A percentile compares a stretch with the other conserved stretches of the same genome.
These are phyloP conservation scores for Nannochloris sp. DNA, from an alignment of 139 green algal species.

Conservation along the genomic window DNA sequence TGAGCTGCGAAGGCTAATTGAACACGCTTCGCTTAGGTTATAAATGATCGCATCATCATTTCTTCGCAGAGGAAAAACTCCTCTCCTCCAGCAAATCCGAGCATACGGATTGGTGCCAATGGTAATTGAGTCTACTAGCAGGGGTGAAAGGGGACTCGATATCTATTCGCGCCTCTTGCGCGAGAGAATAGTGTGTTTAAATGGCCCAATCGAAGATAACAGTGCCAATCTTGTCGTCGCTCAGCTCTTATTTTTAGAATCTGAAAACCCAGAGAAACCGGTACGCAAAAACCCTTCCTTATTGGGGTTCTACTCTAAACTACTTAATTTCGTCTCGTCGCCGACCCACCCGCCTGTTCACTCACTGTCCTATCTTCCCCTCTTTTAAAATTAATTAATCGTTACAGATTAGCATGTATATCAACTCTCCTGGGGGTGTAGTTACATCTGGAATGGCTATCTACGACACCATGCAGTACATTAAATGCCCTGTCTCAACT, in stretches of 20 bases:
- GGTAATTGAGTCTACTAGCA: constrained; percentile 49
- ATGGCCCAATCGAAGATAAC: constrained; percentile 72
- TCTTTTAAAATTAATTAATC: too few species aligned
- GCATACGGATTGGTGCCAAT: constrained; percentile 41
- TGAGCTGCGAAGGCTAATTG: too few species aligned
- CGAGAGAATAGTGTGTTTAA: constrained; percentile 86
- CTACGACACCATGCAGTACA: constrained; percentile 99
- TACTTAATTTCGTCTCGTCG: too few species aligned
- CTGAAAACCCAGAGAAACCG: constrained; percentile 84
- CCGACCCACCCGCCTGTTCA: too few species aligned
- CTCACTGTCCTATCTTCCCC: too few species aligned
- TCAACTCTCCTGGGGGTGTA: constrained; percentile 87
- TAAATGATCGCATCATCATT: too few species aligned
- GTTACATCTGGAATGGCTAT: constrained; percentile 93
- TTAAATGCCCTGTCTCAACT: constrained; percentile 81
- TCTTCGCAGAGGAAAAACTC: background rate
- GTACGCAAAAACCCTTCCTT: too few species aligned
- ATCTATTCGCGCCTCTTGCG: constrained; percentile 87
- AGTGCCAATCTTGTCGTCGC: constrained; percentile 74
- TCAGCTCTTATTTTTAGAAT: constrained; percentile 91
- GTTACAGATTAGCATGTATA: constrained; percentile 93
- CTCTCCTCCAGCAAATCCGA: background rate
- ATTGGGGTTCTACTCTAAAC: too few species aligned
- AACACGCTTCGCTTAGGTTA: too few species aligned
- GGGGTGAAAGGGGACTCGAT: constrained; percentile 78